phyloP scores from a whole-genome alignment of 1,139 yeast genomes.

The Saccharomyces pastorianus region DNA sequence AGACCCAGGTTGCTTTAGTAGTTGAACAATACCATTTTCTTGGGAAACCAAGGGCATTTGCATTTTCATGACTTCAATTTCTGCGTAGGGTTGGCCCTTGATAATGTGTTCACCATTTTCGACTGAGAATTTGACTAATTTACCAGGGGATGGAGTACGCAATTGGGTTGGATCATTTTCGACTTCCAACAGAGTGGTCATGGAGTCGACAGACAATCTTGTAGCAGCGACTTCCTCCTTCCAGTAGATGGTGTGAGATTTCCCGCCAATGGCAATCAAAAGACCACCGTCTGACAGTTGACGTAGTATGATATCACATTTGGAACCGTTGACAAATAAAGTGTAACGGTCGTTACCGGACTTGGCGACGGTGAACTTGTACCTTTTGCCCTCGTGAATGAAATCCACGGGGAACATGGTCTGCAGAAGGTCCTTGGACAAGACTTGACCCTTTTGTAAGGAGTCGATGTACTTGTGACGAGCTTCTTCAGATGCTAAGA shows the following conservation, averaged over 20 bases:
- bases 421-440: slow-evolving; percentile 67
- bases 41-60: slow-evolving; percentile 86
- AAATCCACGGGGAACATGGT: slow-evolving; percentile 90
- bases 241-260: slow-evolving; percentile 93
- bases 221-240: slow-evolving; percentile 95
- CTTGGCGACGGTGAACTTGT: slow-evolving; percentile 91
- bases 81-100: slow-evolving; percentile 94
- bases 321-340: slow-evolving; percentile 85
- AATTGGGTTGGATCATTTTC: slow-evolving; percentile 98
- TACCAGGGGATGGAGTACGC: slow-evolving; percentile 98
- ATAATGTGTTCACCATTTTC: slow-evolving; percentile 90
- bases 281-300: slow-evolving; percentile 91
- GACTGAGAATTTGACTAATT: slow-evolving; percentile 83
- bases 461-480: slow-evolving; percentile 59
- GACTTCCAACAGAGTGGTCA: slow-evolving; percentile 84
- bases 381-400: slow-evolving; percentile 87
- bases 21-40: slow-evolving; percentile 88
- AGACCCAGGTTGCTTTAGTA: slow-evolving; percentile 94
- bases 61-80: slow-evolving; percentile 99
- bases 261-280: slow-evolving; percentile 79
- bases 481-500: slow-evolving; percentile 66
- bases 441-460: slow-evolving; percentile 92
- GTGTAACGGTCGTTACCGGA: slow-evolving; percentile 80
- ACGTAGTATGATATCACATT: slow-evolving; percentile 79
- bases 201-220: slow-evolving; percentile 90